phyloP scores from a whole-genome alignment of 306 rosid genomes.

The Boehmeria nivea region DNA sequence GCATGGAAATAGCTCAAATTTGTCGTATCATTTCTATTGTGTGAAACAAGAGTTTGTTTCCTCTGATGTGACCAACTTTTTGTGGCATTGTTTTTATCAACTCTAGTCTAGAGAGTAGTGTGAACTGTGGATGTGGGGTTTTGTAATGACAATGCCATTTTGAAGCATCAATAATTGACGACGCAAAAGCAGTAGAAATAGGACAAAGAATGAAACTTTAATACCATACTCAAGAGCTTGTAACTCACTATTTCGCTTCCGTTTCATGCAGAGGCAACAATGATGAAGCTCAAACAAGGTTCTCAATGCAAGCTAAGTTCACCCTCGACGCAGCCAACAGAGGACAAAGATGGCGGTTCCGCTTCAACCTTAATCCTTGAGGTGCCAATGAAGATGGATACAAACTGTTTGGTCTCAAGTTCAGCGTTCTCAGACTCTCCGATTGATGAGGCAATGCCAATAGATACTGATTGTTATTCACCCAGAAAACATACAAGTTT shows the following conservation, averaged over 20 bases:
- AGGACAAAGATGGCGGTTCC: conserved; percentile 24
- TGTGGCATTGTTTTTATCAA: too few species aligned
- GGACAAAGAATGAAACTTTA: too few species aligned
- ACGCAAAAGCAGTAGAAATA: too few species aligned
- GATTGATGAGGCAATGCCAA: conserved; percentile 15
- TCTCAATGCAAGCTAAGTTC: conserved; percentile 39
- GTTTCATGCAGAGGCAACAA: conserved; percentile 65
- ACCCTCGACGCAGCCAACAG: conserved; percentile 10
- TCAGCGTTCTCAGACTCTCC: conserved; percentile 9
- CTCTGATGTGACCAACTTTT: too few species aligned
- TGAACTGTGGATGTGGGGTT: too few species aligned
- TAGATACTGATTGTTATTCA: conserved; percentile 42
- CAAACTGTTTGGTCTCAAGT: conserved; percentile 18
- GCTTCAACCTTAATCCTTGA: conserved; percentile 26
- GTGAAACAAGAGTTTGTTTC: too few species aligned
- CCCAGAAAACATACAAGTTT: background rate
- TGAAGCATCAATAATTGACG: too few species aligned
- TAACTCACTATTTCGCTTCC: background rate
- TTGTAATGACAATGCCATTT: too few species aligned
- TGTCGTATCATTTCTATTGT: too few species aligned
- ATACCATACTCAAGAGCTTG: too few species aligned
- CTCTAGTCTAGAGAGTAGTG: too few species aligned
- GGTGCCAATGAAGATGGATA: conserved; percentile 28
- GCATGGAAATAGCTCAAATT: too few species aligned
- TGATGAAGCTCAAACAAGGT: conserved; percentile 74